Evolutionary conservation across 495 filamentous ascomycete species (phyloP).

Genomic region (Extremus antarcticus): DNA sequence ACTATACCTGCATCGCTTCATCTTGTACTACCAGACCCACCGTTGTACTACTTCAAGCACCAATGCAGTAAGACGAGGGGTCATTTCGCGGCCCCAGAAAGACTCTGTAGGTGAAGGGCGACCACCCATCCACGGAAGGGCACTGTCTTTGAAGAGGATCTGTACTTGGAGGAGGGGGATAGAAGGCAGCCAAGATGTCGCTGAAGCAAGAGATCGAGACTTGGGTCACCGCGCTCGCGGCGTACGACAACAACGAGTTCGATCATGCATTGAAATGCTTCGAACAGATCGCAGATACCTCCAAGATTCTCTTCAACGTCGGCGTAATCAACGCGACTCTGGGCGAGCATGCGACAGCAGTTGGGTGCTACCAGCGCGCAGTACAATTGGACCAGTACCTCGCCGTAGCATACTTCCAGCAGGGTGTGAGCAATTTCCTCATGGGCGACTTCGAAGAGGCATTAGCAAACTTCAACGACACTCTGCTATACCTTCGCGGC

Average conservation of each 20-base stretch:
- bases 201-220: conserved; percentile 86
- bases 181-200: conserved; percentile 12
- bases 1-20: not conserved
- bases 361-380: conserved; percentile 88
- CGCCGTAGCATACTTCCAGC: conserved; percentile 95
- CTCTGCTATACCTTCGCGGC: conserved; percentile 83
- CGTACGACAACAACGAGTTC: conserved; percentile 95
- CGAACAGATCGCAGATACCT: conserved; percentile 81
- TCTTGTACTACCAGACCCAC: not conserved
- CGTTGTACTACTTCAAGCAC: not conserved
- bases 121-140: too few species aligned
- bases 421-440: conserved; percentile 96
- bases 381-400: conserved; percentile 86
- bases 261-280: conserved; percentile 75
- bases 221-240: conserved; percentile 83
- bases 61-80: not conserved
- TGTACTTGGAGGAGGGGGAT: not conserved
- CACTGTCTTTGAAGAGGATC: not conserved
- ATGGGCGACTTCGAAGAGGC: conserved; percentile 96
- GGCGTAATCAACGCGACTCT: conserved; percentile 96
- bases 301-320: conserved; percentile 97
- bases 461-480: conserved; percentile 97
- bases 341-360: conserved; percentile 91
- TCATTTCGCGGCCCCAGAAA: not conserved
- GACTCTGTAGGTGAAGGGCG: too few species aligned